Evolutionary conservation across 805 yeast species (phyloP).

Genomic region (Lipomyces kockii): DNA sequence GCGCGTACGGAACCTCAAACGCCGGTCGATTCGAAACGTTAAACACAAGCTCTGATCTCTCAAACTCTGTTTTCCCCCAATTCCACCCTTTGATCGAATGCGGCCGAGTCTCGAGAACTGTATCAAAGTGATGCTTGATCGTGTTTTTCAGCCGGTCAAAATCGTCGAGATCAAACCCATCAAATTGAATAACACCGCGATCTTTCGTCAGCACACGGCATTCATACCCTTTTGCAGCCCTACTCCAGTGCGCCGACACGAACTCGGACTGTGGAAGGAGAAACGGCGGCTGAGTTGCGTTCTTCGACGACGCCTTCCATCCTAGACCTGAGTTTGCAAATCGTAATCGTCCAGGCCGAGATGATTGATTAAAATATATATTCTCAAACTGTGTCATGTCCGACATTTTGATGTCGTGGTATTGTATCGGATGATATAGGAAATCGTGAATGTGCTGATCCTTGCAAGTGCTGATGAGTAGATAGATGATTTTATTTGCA

Average conservation of each 20-base stretch:
- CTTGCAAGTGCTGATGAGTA: neutral
- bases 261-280: constrained; percentile 86
- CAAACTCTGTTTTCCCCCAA: constrained; percentile 95
- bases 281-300: constrained; percentile 62
- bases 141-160: constrained; percentile 80
- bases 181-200: constrained; percentile 82
- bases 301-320: constrained; percentile 70
- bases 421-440: neutral
- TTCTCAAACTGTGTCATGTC: constrained; percentile 73
- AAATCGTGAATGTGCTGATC: neutral
- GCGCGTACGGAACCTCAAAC: constrained; percentile 85
- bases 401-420: constrained; percentile 23
- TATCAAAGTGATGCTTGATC: constrained; percentile 72
- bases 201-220: constrained; percentile 86
- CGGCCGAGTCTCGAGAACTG: constrained; percentile 79
- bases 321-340: constrained; percentile 97
- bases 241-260: constrained; percentile 81
- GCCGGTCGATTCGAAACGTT: constrained; percentile 85
- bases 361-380: constrained; percentile 86
- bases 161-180: constrained; percentile 89
- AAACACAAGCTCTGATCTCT: constrained; percentile 87
- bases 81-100: constrained; percentile 98
- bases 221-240: constrained; percentile 92
- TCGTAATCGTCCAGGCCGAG: constrained; percentile 84
- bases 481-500: neutral